Base-by-base conservation (phyloP, 164 flowering plant genomes). In the Malania oleifera region DNA sequence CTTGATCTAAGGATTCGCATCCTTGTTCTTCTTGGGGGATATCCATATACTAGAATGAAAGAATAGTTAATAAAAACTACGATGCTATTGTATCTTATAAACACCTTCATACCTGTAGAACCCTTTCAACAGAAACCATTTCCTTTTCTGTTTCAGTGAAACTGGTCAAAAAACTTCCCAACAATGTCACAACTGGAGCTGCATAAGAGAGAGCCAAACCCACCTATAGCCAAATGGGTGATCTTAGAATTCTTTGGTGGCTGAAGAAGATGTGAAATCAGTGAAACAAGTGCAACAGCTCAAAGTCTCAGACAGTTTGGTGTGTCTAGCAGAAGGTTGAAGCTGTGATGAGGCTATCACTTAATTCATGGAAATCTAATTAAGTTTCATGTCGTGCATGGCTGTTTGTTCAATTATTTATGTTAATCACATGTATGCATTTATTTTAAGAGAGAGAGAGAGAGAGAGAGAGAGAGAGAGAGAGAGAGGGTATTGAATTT, bases 121-220 rank as follows among this genome's bases (percentile, higher is more conserved):
- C 85, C 71, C 97, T 81, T 70, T 93, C 99, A 61, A 93, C 71
- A 41, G 97, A 78, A 73, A 93, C 96, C 97, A 93, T 87, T 76
- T 93, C 99, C 76, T 93, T 93, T 67, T 93, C 99, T 13, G 97
- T 90, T 71, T 93, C 99, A 27, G 97, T 85, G 65, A 87, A 90
- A 70, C 99, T 90, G 52, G 99, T 70, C 54, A 93, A 75, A 57
- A 88, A 88, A 66, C 80, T 84, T 54, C 99, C 89, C 64, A 93
- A 60, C 69, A 85, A 71, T 44, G 96, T 79, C 29, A 93, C 99
- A 66, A 80, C 62, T 46, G 99, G 99, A 44, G 96, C 81, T 31
- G 97, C 95, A 81, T 93, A 93, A 11, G 99, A 90, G 57, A 93
- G 96, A 25, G 97, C 96, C 76, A 93, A 70, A 31, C 99, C 99